Evolutionary conservation across 495 filamentous ascomycete genomes (phyloP).

Genomic region (Cairneyella variabilis): DNA sequence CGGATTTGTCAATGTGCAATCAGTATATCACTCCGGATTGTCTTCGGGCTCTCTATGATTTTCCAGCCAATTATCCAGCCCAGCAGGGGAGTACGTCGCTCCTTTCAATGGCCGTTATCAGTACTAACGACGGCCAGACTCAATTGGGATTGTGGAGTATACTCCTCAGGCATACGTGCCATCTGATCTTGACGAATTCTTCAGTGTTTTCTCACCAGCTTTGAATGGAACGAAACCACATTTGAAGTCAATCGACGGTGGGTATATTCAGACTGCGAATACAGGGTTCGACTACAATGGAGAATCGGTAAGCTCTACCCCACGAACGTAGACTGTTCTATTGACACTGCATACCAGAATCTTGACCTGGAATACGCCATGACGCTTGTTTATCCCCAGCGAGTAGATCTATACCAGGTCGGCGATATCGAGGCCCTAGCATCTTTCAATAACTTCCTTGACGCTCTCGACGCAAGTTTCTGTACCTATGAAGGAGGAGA

Average conservation of each 20-base stretch:
- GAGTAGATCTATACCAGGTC: slow-evolving; percentile 12
- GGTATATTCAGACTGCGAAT: slow-evolving; percentile 1
- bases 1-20: no score
- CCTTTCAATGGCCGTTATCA: neutral
- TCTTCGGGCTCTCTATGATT: slow-evolving; percentile 7
- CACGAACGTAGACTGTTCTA: no score
- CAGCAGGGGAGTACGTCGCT: slow-evolving; percentile 7
- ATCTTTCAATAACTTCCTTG: slow-evolving; percentile 20
- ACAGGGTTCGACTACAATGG: slow-evolving; percentile 8
- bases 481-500: slow-evolving; percentile 21
- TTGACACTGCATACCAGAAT: neutral
- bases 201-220: slow-evolving; percentile 7
- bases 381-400: slow-evolving; percentile 14
- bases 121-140: neutral
- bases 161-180: slow-evolving; percentile 18
- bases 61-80: neutral
- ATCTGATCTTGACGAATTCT: slow-evolving; percentile 15
- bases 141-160: slow-evolving; percentile 14
- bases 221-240: slow-evolving; percentile 5
- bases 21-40: slow-evolving; percentile 14
- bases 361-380: slow-evolving; percentile 13
- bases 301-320: slow-evolving; percentile 17
- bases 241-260: slow-evolving; percentile 19
- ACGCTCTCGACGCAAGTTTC: slow-evolving; percentile 20
- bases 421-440: slow-evolving; percentile 12